phyloP scores from a whole-genome alignment of 176 grass and related monocot genomes.

The Carex cristatella region DNA sequence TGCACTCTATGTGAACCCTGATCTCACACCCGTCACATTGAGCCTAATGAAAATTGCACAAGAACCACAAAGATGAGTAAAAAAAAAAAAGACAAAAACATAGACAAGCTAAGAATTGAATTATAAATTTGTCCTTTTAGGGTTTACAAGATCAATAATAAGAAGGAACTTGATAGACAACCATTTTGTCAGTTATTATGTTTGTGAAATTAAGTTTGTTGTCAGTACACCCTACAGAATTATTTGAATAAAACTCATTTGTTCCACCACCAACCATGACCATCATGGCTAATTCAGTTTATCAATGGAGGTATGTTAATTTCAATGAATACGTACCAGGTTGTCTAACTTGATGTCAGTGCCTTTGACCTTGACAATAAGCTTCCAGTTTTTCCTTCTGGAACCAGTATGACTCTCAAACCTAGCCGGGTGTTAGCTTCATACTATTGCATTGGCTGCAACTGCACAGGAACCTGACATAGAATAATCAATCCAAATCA shows the following conservation, averaged over 20 bases:
- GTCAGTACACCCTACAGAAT: background rate
- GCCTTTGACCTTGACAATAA: conserved; percentile 68
- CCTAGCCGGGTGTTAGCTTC: conserved; percentile 44
- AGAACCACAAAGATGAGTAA: background rate
- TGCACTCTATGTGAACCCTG: conserved; percentile 93
- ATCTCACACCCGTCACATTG: conserved; percentile 89
- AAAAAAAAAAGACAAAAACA: background rate
- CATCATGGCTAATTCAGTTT: background rate
- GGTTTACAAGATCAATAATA: background rate
- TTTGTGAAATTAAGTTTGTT: background rate
- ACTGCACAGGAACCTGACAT: conserved; percentile 50
- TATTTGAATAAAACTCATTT: background rate
- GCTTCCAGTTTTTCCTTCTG: conserved; percentile 90
- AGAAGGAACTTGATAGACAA: background rate
- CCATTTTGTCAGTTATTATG: background rate
- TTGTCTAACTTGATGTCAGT: conserved; percentile 38
- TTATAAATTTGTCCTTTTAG: background rate
- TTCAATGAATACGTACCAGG: conserved; percentile 42
- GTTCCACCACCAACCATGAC: background rate
- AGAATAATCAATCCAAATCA: background rate
- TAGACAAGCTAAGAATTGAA: background rate
- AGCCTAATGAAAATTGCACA: conserved; percentile 36
- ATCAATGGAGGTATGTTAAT: background rate
- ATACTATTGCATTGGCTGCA: conserved; percentile 65
- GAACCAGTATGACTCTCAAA: conserved; percentile 89